Base-by-base conservation (phyloP, 2,329 filamentous ascomycete species). In the Colletotrichum theobromicola region DNA sequence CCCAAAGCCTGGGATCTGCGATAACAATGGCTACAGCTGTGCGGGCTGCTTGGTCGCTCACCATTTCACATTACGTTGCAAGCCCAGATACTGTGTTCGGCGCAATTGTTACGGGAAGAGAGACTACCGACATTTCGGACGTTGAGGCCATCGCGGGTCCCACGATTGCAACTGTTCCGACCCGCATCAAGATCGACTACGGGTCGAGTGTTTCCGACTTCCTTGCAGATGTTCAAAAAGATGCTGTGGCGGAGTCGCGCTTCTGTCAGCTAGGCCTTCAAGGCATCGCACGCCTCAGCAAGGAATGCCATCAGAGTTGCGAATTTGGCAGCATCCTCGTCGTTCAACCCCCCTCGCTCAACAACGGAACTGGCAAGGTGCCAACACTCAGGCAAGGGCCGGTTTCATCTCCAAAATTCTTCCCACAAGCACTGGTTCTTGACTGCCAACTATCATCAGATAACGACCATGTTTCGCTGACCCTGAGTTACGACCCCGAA, bases 11-110 rank as follows among this genome's bases (percentile, higher is more conserved):
- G 8, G 65, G 28, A 2, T 64, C 46, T 10, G 6, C 30, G 55
- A 58, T 46, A 3, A 71, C 71, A 4, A 61, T 74, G 5, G 76
- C 80, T 2, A 79, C 77, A 2, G 58, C 79, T 2, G 58, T 81
- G 6, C 75, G 80, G 13, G 78, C 80, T 1, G 79, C 81, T 2
- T 80, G 79, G 77, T 74, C 79, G 1, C 67, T 88, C 13, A 79
- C 85, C 2, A 80, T 84, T 3, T 82, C 82, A 0, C 76, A 83
- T 4, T 85, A 87, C 64, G 80, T 84, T 77, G 81, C 60, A 74
- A 82, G 73, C 21, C 24, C 62, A 3, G 72, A 75, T 24, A 72
- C 81, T 1, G 58, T 78, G 1, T 86, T 82, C 55, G 81, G 80
- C 2, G 72, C 74, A 15, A 79, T 79, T 0, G 60, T 81, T 3